These are phyloP conservation scores for Cryptococcus sp. DNA, from an alignment of 1,284 basidiomycete genomes.

Conservation along the genomic window DNA sequence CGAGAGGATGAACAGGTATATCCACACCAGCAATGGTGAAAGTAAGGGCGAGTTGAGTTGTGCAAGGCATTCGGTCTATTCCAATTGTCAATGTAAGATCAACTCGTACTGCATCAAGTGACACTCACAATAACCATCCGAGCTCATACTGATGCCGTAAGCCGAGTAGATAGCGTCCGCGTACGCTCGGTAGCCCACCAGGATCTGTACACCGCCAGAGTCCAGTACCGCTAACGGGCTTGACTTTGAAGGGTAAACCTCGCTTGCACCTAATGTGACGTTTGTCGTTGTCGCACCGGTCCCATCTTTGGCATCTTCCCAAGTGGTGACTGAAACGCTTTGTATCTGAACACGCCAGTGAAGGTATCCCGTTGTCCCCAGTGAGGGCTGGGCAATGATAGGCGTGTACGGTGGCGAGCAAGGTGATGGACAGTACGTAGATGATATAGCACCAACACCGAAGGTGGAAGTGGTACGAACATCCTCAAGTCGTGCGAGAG, in stretches of 20 bases:
- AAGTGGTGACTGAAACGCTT: slow-evolving; percentile 32
- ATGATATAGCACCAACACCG: slow-evolving; percentile 42
- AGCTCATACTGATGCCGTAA: slow-evolving; percentile 35
- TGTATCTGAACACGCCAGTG: slow-evolving; percentile 45
- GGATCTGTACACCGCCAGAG: slow-evolving; percentile 49
- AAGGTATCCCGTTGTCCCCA: slow-evolving; percentile 44
- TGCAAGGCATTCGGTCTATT: slow-evolving; percentile 50
- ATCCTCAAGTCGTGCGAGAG: slow-evolving; percentile 48
- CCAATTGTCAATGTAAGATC: not conserved
- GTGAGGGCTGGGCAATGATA: slow-evolving; percentile 43
- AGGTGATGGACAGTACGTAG: slow-evolving; percentile 37
- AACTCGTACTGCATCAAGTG: not conserved
- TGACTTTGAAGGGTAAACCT: slow-evolving; percentile 25
- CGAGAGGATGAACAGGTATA: slow-evolving; percentile 49
- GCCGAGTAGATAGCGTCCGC: slow-evolving; percentile 46
- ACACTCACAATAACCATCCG: slow-evolving; percentile 43
- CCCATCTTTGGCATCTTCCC: slow-evolving; percentile 27
- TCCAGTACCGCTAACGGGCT: slow-evolving; percentile 49
- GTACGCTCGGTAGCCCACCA: slow-evolving; percentile 36
- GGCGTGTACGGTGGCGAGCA: slow-evolving; percentile 42
- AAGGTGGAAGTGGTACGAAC: slow-evolving; percentile 43
- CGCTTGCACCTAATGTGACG: slow-evolving; percentile 33
- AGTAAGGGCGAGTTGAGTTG: slow-evolving; percentile 39
- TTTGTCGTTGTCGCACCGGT: slow-evolving; percentile 20
- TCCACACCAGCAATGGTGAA: slow-evolving; percentile 42